Conservation (phyloP, 768 basidiomycete genomes). For the Suillus clintonianus region DNA sequence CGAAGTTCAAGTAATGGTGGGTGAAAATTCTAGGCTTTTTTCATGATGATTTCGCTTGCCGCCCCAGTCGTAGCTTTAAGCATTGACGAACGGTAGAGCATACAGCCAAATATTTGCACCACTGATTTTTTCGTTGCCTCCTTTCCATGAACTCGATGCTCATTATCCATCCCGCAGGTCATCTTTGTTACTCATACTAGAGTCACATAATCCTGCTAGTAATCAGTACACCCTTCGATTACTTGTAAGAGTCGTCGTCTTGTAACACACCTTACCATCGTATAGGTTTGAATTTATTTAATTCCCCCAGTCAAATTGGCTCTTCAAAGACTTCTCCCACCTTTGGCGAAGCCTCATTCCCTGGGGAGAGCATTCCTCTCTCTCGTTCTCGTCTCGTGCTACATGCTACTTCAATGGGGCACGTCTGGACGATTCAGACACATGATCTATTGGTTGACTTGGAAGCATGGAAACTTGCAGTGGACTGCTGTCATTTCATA, state of each 20-base stretch:
- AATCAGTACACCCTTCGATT: background rate
- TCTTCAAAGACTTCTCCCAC: constrained; percentile 12
- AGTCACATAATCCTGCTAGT: background rate
- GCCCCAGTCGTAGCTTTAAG: constrained; percentile 71
- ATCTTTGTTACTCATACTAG: background rate
- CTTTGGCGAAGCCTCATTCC: constrained; percentile 34
- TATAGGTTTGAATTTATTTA: background rate
- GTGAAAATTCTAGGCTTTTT: constrained; percentile 19
- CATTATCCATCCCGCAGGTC: background rate
- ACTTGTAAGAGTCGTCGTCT: background rate
- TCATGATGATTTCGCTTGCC: constrained; percentile 67
- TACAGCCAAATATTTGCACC: constrained; percentile 66
- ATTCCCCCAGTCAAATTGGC: constrained; percentile 33
- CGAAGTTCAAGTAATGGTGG: constrained; percentile 23
- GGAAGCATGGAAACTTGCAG: too few species aligned
- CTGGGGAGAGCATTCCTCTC: constrained; percentile 27
- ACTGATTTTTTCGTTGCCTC: constrained; percentile 43
- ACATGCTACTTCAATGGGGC: background rate
- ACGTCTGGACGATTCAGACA: background rate
- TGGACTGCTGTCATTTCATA: too few species aligned
- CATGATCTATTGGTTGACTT: too few species aligned
- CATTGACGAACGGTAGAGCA: constrained; percentile 71
- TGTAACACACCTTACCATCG: background rate
- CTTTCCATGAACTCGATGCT: background rate
- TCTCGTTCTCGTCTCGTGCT: constrained; percentile 8